These are phyloP conservation scores for Euphrasia arctica DNA, from an alignment of 305 asterid species.

Conservation along the genomic window DNA sequence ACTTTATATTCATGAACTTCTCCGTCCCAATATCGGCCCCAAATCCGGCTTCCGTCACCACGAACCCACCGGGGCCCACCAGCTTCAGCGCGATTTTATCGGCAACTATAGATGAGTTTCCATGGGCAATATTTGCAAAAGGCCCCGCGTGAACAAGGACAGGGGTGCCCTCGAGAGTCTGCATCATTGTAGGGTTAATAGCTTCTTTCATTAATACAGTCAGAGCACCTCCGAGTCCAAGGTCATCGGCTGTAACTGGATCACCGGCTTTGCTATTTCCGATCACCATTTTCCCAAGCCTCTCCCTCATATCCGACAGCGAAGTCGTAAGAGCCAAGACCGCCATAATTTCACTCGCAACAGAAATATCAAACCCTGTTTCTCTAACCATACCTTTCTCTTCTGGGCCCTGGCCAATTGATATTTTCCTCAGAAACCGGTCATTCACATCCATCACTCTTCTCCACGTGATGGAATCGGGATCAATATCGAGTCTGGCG, in stretches of 20 bases:
- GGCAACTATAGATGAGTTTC: slow-evolving; percentile 91
- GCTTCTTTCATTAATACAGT: too few species aligned
- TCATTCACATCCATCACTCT: slow-evolving; percentile 97
- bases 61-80: slow-evolving; percentile 94
- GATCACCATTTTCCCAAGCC: slow-evolving; percentile 97
- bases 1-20: slow-evolving; percentile 95
- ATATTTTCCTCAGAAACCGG: slow-evolving; percentile 85
- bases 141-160: slow-evolving; percentile 29
- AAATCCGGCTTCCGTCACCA: slow-evolving; percentile 93
- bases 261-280: slow-evolving; percentile 94
- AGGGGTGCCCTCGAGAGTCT: too few species aligned
- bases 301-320: slow-evolving; percentile 82
- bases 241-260: slow-evolving; percentile 90
- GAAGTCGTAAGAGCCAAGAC: slow-evolving; percentile 95
- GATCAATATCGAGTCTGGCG: slow-evolving; percentile 88
- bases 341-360: slow-evolving; percentile 97
- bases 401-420: slow-evolving; percentile 92
- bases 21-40: slow-evolving; percentile 96
- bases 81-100: slow-evolving; percentile 89
- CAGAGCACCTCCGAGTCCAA: too few species aligned
- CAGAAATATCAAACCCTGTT: slow-evolving; percentile 91
- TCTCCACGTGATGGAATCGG: slow-evolving; percentile 91
- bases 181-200: too few species aligned
- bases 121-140: slow-evolving; percentile 95
- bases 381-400: slow-evolving; percentile 96